Percentiles rank a stretch among this genome's conserved stretches.
These are phyloP conservation scores for Cutaneotrichosporon mucoides DNA, from an alignment of 1,284 basidiomycete species.

Conservation along the genomic window DNA sequence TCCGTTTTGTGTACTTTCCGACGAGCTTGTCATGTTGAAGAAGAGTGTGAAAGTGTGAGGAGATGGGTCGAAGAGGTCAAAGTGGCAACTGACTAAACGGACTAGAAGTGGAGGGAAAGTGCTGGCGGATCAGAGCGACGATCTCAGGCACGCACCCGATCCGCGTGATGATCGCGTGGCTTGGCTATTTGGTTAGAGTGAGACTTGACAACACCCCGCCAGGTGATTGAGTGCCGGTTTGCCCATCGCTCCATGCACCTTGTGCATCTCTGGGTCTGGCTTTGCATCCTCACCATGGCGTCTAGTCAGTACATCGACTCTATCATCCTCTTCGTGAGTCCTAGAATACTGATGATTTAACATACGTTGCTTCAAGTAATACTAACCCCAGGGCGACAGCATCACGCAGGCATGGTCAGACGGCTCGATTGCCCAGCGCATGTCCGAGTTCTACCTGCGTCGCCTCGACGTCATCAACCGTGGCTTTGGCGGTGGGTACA, in stretches of 20 bases:
- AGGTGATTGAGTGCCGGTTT: neutral
- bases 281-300: constrained; percentile 28
- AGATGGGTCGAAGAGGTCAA: neutral
- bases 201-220: too few relatives aligned
- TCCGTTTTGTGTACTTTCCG: neutral
- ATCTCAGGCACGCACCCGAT: too few relatives aligned
- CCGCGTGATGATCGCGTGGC: too few relatives aligned
- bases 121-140: too few relatives aligned
- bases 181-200: too few relatives aligned
- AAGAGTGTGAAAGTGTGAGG: neutral
- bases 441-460: constrained; percentile 61
- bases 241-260: neutral
- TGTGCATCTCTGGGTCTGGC: neutral
- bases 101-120: too few relatives aligned
- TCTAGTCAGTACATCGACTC: constrained; percentile 36
- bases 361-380: too few relatives aligned
- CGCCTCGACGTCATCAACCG: constrained; percentile 79
- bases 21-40: neutral
- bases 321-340: constrained; percentile 44
- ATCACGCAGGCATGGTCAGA: constrained; percentile 42
- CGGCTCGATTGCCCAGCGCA: constrained; percentile 39
- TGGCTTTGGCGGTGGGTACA: constrained; percentile 52
- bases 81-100: too few relatives aligned
- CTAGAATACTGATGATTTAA: too few relatives aligned
- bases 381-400: constrained; percentile 41